Base-by-base conservation (phyloP, 306 rosid species). In the Vicia faba region DNA sequence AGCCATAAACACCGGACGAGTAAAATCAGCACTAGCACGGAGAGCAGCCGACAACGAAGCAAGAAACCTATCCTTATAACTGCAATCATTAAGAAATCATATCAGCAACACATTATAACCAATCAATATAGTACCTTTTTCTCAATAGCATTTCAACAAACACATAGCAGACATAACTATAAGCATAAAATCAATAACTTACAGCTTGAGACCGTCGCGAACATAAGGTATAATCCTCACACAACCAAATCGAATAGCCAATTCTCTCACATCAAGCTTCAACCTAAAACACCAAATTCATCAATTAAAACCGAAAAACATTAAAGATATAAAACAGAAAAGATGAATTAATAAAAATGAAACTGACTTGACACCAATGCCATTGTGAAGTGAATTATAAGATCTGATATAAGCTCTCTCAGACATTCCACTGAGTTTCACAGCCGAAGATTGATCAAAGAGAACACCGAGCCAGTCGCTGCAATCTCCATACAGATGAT, bases 241-340 rank as follows among this genome's bases (percentile, higher is more conserved):
- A 69, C 97, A 93, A 4, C 96, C 97, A 29, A 93, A 93, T 72
- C 81, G 97, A 61, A 90, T 85, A 1, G 95, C 97, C 68, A 90
- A 66, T 79, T 93, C 99, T 44, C 96, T 85, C 11, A 93, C 89
- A 71, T 90, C 96, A 8, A 90, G 79, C 78, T 77, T 88, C 78
- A 66, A 79, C 87, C 99, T 93, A 18, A 51, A 38, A 11, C 55
- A 38, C 45, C 10, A 45, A 62, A 74, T 25, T 3, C 5, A 31
- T 26, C 12, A 35, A 26, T 44, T 14, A 25, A 25, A 25, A 48
- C 40, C 4, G 18, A 9, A 36, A 31, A 19, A 11, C 0, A 0
- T 3, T 68, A 4, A 19, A 5, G 4, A 12, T 0, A 0, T 69
- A 31, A 12, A 4, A 6, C n/a, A 5, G 5, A 44, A 6, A 19